Evolutionary conservation across 139 green algal genomes (phyloP), one percentile per base, ranked within the genome.

Genomic region (Chlamydomonas asymmetrica): DNA sequence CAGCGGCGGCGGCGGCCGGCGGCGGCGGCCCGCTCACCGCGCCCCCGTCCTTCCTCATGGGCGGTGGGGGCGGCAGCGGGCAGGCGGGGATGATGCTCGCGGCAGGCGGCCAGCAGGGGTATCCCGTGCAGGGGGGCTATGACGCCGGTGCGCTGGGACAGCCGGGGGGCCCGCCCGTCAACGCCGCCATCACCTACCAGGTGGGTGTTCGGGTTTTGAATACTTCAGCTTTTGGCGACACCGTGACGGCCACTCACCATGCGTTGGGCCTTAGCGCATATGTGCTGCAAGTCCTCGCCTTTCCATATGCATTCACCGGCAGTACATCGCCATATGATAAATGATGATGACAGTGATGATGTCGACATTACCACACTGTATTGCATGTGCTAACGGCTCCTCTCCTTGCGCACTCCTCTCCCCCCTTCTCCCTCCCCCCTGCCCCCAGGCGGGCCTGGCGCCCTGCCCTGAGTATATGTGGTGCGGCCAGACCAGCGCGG

Each of bases 401-500:
- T n/a, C n/a, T n/a, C n/a, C n/a, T n/a, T n/a, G n/a, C n/a, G n/a
- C n/a, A n/a, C n/a, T n/a, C n/a, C n/a, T n/a, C n/a, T n/a, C n/a
- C n/a, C n/a, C n/a, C n/a, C n/a, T n/a, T n/a, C n/a, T n/a, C n/a
- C n/a, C n/a, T n/a, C n/a, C n/a, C n/a, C n/a, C n/a, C n/a, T n/a
- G n/a, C n/a, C n/a, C n/a, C n/a, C n/a, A n/a, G 49, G 80, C 80
- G 27, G 72, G 75, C 2, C 39, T 88, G 76, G 37, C 84, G 20
- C 66, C 81, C 20, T 74, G 69, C 34, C 50, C 66, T 4, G 83
- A 82, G 50, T 78, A 84, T 25, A 59, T 71, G 9, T 91, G 87
- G 87, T 80, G 76, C 56, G 84, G 84, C 0, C 43, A 57, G 4
- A 83, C 82, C 20, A 76, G 59, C 29, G 74, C 76, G 63, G 45